These are phyloP conservation scores for Beauveria australis DNA, from an alignment of 2,329 filamentous ascomycete genomes.

Conservation along the genomic window DNA sequence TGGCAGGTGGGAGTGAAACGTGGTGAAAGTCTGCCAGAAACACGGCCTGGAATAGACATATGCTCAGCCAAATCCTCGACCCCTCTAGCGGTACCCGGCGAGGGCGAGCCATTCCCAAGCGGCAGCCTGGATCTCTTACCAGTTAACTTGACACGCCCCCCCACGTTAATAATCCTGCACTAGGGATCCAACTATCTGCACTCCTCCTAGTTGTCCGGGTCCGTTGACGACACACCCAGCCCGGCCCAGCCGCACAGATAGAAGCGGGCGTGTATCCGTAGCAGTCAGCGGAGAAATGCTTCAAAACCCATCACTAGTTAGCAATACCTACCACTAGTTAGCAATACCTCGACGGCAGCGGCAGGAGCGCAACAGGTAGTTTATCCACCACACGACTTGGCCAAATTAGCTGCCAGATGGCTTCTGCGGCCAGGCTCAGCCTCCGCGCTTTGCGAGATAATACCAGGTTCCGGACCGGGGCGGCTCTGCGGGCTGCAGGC, in stretches of 20 bases:
- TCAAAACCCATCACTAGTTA: neutral
- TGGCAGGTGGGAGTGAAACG: slow-evolving; percentile 8
- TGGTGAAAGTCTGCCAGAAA: slow-evolving; percentile 4
- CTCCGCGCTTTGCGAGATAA: neutral
- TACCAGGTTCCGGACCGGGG: neutral
- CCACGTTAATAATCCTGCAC: slow-evolving; percentile 1
- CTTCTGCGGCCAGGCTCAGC: slow-evolving; percentile 3
- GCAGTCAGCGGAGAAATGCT: neutral
- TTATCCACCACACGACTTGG: neutral
- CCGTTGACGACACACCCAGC: neutral
- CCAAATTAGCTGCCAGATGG: slow-evolving; percentile 2
- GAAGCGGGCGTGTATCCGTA: neutral
- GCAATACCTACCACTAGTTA: neutral
- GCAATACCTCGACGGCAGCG: neutral
- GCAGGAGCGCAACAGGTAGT: neutral
- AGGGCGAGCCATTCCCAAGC: slow-evolving; percentile 5
- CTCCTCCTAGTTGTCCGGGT: neutral
- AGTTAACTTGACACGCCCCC: neutral
- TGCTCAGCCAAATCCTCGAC: slow-evolving; percentile 2
- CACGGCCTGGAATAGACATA: slow-evolving; percentile 1
- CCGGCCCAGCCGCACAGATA: neutral
- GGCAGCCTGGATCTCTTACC: neutral
- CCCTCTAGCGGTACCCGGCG: slow-evolving; percentile 3
- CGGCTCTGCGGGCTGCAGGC: neutral
- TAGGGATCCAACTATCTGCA: neutral